Evolutionary conservation across 495 filamentous ascomycete species (phyloP), one percentile per base, ranked within the genome.

Genomic region (Amorphotheca resinae): DNA sequence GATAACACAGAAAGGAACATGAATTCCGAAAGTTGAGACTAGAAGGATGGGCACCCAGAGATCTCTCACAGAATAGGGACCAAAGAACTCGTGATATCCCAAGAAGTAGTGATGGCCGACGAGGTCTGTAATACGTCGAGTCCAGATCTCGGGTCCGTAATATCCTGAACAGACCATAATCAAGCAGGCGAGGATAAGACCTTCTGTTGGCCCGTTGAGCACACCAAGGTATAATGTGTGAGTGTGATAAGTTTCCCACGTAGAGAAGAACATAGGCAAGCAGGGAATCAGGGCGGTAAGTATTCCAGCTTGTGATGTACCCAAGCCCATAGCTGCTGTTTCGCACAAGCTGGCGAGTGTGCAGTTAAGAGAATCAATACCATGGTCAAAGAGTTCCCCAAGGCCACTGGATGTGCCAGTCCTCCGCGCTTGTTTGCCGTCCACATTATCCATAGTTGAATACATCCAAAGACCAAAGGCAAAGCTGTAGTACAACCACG

Each of bases 231-330:
- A 98, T 1, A 98, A 68, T 0, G 93, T 96, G 61, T 98, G 91
- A 1, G 91, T 95, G 62, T 98, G 91, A 60, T 94, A 98, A 2
- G 91, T 98, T 61, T 98, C 91, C 91, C 91, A 98, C 6, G 91
- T 98, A 4, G 88, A 95, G 66, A 96, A 95, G 69, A 94, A 96
- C 91, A 98, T 98, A 17, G 91, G 84, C 7, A 98, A 65, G 50
- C 86, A 93, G 1, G 91, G 93, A 41, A 87, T 74, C 28, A 96
- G 64, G 9, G 88, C 87, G 1, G 91, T 98, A 59, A 91, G 93
- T 34, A 87, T 81, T 50, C 91, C 91, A 5, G 84, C 73, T 42
- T 75, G 73, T 7, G 80, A 80, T 7, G 82, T 72, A 30, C 91
- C 91, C 25, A 91, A 69, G 20, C 87, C 93, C 80, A 98, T 83